Conservation (phyloP, 164 flowering plant species). For the Aristolochia californica region DNA sequence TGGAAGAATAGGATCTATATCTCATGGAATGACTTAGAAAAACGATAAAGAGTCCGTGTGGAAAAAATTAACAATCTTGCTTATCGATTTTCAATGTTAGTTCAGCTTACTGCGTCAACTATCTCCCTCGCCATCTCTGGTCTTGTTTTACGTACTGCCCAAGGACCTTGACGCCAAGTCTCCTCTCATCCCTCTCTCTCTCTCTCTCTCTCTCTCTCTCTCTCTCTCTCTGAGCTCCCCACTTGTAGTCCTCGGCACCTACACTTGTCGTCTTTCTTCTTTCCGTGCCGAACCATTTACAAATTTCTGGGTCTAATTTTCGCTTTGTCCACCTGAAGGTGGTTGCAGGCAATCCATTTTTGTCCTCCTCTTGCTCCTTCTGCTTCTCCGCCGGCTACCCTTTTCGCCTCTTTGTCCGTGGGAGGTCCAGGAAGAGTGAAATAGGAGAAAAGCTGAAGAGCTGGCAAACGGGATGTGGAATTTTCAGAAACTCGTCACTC, state of each 20-base stretch:
- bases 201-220: slow-evolving; percentile 6
- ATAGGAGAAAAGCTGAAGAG: neutral
- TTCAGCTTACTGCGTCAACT: slow-evolving; percentile 10
- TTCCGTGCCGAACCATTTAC: neutral
- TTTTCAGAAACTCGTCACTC: neutral
- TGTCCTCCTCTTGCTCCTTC: neutral
- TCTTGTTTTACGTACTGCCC: neutral
- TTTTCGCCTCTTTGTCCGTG: neutral
- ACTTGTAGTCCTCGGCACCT: slow-evolving; percentile 6
- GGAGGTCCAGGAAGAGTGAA: no score
- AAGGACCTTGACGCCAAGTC: neutral
- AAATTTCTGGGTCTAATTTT: neutral
- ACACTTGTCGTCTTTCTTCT: slow-evolving; percentile 4
- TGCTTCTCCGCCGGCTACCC: neutral
- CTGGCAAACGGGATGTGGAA: slow-evolving; percentile 14
- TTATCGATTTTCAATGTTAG: slow-evolving; percentile 1
- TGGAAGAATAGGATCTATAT: no score
- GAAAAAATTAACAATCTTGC: neutral
- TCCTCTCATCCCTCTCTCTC: slow-evolving; percentile 6
- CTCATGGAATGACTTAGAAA: no score
- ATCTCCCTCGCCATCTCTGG: no score
- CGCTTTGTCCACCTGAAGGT: neutral
- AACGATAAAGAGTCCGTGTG: no score
- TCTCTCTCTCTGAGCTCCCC: slow-evolving; percentile 1
- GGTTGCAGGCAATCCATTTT: neutral